phyloP scores from a whole-genome alignment of 148 eudicot species.

The Fagopyrum tataricum region DNA sequence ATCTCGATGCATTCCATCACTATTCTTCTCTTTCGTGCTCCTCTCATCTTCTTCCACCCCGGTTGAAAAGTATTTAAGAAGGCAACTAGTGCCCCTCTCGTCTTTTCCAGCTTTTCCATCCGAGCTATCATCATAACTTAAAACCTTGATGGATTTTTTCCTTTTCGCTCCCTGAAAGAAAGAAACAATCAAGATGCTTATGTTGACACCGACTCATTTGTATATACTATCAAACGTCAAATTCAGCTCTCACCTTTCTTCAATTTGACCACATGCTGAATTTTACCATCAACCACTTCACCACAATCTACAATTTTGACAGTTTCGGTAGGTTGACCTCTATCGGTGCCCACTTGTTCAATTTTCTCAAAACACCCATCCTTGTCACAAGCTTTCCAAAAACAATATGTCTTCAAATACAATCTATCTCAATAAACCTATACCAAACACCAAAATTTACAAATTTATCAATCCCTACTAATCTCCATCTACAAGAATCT shows the following conservation, averaged over 20 bases:
- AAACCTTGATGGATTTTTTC: constrained; percentile 43
- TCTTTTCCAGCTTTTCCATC: constrained; percentile 46
- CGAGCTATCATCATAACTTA: constrained; percentile 51
- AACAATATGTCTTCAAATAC: constrained; percentile 74
- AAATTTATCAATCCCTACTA: too few species aligned
- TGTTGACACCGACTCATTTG: neutral
- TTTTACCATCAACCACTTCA: constrained; percentile 46
- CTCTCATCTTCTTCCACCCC: too few species aligned
- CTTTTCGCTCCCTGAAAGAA: constrained; percentile 38
- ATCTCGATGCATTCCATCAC: too few species aligned
- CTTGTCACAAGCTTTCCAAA: constrained; percentile 88
- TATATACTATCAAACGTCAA: neutral
- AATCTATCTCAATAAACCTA: too few species aligned
- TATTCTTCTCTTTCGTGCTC: too few species aligned
- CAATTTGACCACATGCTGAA: constrained; percentile 24
- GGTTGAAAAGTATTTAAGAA: too few species aligned
- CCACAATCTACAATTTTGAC: constrained; percentile 83
- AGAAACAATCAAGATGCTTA: neutral
- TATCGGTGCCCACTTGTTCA: constrained; percentile 63
- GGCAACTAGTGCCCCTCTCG: too few species aligned
- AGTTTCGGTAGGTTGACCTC: constrained; percentile 45
- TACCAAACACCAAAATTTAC: too few species aligned
- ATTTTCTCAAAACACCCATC: constrained; percentile 71
- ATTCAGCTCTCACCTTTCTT: constrained; percentile 54
- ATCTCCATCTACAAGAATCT: too few species aligned